A percentile compares a stretch with the other conserved stretches of the same genome.
Evolutionary conservation across 164 flowering plant species (phyloP).

Genomic region (Vitis cinerea): DNA sequence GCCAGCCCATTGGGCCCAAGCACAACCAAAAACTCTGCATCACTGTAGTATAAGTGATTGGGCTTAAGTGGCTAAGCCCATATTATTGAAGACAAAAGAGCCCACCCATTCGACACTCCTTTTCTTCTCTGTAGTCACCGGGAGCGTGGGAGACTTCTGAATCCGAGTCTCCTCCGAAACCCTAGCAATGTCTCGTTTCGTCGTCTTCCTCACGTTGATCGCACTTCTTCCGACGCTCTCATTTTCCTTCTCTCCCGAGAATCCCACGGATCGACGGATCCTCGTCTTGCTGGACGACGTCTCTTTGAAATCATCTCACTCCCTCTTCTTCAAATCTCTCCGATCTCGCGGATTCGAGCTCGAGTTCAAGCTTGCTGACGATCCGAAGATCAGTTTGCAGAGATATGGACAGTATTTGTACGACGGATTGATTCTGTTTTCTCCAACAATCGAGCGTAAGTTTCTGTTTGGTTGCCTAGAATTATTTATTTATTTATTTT

Average conservation of each 20-base stretch:
- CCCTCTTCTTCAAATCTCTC: conserved; percentile 81
- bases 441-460: conserved; percentile 71
- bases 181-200: conserved; percentile 22
- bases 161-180: neutral
- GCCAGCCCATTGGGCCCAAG: no score
- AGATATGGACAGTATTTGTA: conserved; percentile 85
- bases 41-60: no score
- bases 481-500: no score
- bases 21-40: no score
- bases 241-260: conserved; percentile 61
- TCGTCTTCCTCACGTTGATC: conserved; percentile 22
- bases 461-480: neutral
- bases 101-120: neutral
- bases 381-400: conserved; percentile 72
- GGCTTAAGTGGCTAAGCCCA: no score
- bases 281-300: conserved; percentile 79
- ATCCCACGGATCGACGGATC: conserved; percentile 58
- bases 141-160: neutral
- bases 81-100: neutral
- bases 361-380: conserved; percentile 89
- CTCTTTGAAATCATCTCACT: conserved; percentile 80
- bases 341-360: conserved; percentile 73
- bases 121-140: neutral
- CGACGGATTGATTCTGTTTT: conserved; percentile 74
- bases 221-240: conserved; percentile 39